Evolutionary conservation across 768 basidiomycete species (phyloP), one percentile per base, ranked within the genome.

Genomic region (Boletus pseudo-olivaceus): DNA sequence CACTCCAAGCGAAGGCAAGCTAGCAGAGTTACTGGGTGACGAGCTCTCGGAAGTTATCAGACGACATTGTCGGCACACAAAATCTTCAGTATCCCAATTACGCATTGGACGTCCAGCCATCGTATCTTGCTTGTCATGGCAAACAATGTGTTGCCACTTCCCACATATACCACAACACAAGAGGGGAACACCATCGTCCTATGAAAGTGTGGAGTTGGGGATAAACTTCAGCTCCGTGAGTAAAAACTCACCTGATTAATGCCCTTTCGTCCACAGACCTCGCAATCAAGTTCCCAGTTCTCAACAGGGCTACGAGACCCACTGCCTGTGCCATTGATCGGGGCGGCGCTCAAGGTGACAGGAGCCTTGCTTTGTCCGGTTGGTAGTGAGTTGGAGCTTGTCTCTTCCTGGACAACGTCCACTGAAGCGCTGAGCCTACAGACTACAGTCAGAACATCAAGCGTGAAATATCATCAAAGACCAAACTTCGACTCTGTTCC

Each of bases 61-160:
- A 42, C 62, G 79, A 68, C 90, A 93, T 33, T 74, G 74, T 43
- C 72, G 73, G 67, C 91, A 94, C 55, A 84, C 68, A 66, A 97
- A 97, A 39, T 93, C 89, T 50, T 88, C 90, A n/a, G 73, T 65
- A 47, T 90, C 82, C 94, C 94, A 97, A 61, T 94, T 84, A 19
- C 93, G 83, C 59, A 76, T 80, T 5, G 80, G 82, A 14, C 78
- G 79, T 23, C 91, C 88, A 41, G 81, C 78, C 20, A 76, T 71
- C 30, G 73, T 70, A 68, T 95, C 93, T 29, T 78, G 82, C 45
- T 70, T 73, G 64, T 96, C 90, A 63, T 95, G 91, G 63, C 94
- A 97, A 20, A 75, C 66, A 33, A 90, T 90, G 62, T 97, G 94
- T 62, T 96, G 94, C 94, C 93, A 97, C 68, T 84, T 84, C 14